Conservation (phyloP, 179 eudicot species). For the Heliamphora pulchella region DNA sequence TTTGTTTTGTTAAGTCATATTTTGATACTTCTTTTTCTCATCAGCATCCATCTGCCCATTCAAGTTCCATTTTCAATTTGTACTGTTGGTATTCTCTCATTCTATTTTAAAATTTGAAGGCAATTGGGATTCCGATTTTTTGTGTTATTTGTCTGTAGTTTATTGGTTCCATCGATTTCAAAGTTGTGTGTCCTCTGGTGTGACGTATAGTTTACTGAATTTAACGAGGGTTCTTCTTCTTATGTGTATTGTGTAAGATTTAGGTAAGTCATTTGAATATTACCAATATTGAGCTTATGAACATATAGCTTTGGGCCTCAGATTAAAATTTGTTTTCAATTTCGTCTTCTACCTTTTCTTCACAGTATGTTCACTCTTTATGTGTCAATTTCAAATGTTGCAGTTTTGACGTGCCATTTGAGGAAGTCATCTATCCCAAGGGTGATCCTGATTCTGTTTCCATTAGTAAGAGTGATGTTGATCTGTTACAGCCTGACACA, state of each 20-base stretch:
- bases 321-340: not conserved
- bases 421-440: constrained; percentile 83
- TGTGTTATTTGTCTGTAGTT: not conserved
- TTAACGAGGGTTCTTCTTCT: not conserved
- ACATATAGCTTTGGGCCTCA: too few species aligned
- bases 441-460: constrained; percentile 93
- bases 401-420: constrained; percentile 70
- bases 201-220: not conserved
- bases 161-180: not conserved
- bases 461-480: constrained; percentile 85
- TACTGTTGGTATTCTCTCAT: not conserved
- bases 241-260: not conserved
- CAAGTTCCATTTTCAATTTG: too few species aligned
- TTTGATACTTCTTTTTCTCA: not conserved
- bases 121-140: not conserved
- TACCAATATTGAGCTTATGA: not conserved
- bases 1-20: too few species aligned
- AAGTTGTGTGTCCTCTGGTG: not conserved
- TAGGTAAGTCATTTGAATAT: not conserved
- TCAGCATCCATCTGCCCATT: not conserved
- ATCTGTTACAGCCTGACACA: constrained; percentile 67
- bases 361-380: not conserved
- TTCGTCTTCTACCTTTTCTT: not conserved
- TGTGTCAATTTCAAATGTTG: constrained; percentile 14
- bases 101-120: not conserved